phyloP scores from a whole-genome alignment of 2,329 filamentous ascomycete genomes.

The Neocatenulostroma microsporum region DNA sequence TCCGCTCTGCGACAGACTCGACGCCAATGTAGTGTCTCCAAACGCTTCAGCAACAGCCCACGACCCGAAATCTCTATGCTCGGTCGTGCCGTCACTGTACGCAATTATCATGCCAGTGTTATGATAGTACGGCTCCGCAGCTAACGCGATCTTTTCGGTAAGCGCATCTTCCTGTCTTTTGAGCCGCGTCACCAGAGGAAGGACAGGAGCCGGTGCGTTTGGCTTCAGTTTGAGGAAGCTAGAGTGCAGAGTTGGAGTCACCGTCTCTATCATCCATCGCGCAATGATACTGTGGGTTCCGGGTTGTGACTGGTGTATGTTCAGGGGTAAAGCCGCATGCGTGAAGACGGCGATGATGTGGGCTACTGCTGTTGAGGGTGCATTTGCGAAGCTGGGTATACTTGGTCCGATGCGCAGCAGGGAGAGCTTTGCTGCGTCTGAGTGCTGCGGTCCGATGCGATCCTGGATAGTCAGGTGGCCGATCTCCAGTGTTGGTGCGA shows the following conservation, averaged over 20 bases:
- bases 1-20: constrained; percentile 66
- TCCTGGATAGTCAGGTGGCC: constrained; percentile 22
- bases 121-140: constrained; percentile 59
- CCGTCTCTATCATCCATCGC: constrained; percentile 67
- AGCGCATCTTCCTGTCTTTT: constrained; percentile 60
- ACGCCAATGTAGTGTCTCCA: constrained; percentile 57
- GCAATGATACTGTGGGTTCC: constrained; percentile 67
- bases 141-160: constrained; percentile 63
- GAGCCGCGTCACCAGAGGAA: constrained; percentile 38
- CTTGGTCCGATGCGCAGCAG: constrained; percentile 29
- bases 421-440: constrained; percentile 20
- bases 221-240: constrained; percentile 30
- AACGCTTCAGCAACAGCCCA: constrained; percentile 59
- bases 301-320: constrained; percentile 51
- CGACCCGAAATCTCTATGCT: constrained; percentile 68
- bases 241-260: constrained; percentile 25
- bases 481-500: constrained; percentile 25
- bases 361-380: constrained; percentile 35
- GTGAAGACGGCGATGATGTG: constrained; percentile 69
- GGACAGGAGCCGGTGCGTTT: constrained; percentile 11
- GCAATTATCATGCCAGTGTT: constrained; percentile 64
- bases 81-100: constrained; percentile 72
- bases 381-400: constrained; percentile 50
- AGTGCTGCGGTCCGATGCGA: constrained; percentile 21
- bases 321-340: constrained; percentile 30